Conservation (phyloP, 495 filamentous ascomycete species). For the Trichoderma virens region DNA sequence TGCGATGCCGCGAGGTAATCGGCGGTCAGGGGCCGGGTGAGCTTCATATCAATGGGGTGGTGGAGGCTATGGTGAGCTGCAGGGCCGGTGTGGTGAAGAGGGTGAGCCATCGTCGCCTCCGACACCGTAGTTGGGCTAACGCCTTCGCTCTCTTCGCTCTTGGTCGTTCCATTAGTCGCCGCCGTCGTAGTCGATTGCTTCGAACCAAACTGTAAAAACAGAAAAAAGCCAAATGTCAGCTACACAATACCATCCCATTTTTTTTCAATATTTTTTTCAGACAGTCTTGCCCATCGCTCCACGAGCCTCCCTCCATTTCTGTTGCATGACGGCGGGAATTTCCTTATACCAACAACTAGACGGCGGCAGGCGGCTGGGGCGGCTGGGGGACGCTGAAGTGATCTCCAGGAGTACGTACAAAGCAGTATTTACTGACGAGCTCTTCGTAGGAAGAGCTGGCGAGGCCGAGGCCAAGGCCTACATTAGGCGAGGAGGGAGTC, state of each 20-base stretch:
- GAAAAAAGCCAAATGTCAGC: slow-evolving; percentile 6
- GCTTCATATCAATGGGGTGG: background rate
- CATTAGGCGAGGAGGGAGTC: slow-evolving; percentile 27
- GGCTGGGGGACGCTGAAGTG: slow-evolving; percentile 6
- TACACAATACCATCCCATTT: background rate
- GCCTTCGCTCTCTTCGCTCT: background rate
- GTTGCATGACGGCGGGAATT: background rate
- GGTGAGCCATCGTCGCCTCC: background rate
- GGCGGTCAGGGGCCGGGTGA: background rate
- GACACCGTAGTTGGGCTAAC: background rate
- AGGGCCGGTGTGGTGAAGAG: background rate
- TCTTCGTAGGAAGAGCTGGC: slow-evolving; percentile 86
- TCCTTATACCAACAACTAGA: background rate
- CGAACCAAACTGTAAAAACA: slow-evolving; percentile 1
- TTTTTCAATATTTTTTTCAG: background rate
- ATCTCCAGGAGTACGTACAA: slow-evolving; percentile 62
- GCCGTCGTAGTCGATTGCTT: background rate
- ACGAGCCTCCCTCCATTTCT: background rate
- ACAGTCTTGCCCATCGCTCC: background rate
- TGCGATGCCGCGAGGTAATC: background rate
- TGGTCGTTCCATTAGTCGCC: background rate
- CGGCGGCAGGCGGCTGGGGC: slow-evolving; percentile 3
- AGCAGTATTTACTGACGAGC: slow-evolving; percentile 95
- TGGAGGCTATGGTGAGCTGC: background rate
- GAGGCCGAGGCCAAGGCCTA: slow-evolving; percentile 32